Conservation (phyloP, 2,329 filamentous ascomycete species). For the Hypoxylon sp. region DNA sequence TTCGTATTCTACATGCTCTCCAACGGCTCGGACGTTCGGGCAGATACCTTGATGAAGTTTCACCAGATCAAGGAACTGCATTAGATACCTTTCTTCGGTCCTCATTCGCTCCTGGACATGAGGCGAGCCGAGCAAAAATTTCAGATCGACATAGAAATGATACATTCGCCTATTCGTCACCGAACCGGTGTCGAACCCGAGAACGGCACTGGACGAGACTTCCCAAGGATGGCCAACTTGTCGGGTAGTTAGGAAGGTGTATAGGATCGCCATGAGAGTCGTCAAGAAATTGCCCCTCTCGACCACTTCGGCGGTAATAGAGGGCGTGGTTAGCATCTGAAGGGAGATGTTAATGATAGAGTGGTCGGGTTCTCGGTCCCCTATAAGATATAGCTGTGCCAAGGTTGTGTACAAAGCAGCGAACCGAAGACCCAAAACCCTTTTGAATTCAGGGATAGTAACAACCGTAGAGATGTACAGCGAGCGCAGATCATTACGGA, state of each 20-base stretch:
- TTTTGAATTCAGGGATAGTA: conserved; percentile 95
- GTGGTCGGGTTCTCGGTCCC: conserved; percentile 95
- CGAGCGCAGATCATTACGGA: conserved; percentile 89
- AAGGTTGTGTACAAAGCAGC: conserved; percentile 94
- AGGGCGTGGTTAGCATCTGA: conserved; percentile 96
- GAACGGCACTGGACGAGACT: conserved; percentile 85
- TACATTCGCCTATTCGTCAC: conserved; percentile 97
- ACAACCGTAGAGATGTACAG: conserved; percentile 98
- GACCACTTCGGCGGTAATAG: conserved; percentile 95
- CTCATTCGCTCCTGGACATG: conserved; percentile 90
- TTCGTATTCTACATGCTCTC: conserved; percentile 98
- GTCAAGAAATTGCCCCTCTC: conserved; percentile 96
- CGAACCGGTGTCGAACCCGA: conserved; percentile 94
- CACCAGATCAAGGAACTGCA: conserved; percentile 95
- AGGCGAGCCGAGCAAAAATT: conserved; percentile 88
- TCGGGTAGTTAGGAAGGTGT: conserved; percentile 95
- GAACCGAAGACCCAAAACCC: conserved; percentile 91
- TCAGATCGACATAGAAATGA: conserved; percentile 96
- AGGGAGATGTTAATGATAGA: conserved; percentile 98
- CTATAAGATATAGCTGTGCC: conserved; percentile 94
- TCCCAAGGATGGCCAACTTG: conserved; percentile 96
- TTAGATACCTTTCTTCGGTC: conserved; percentile 85
- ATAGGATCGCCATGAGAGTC: conserved; percentile 94
- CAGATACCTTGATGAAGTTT: conserved; percentile 98
- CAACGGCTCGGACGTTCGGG: conserved; percentile 90